A percentile compares a stretch with the other conserved stretches of the same genome.
Evolutionary conservation across 257 asterid genomes (phyloP).

Genomic region (Haberlea rhodopensis): DNA sequence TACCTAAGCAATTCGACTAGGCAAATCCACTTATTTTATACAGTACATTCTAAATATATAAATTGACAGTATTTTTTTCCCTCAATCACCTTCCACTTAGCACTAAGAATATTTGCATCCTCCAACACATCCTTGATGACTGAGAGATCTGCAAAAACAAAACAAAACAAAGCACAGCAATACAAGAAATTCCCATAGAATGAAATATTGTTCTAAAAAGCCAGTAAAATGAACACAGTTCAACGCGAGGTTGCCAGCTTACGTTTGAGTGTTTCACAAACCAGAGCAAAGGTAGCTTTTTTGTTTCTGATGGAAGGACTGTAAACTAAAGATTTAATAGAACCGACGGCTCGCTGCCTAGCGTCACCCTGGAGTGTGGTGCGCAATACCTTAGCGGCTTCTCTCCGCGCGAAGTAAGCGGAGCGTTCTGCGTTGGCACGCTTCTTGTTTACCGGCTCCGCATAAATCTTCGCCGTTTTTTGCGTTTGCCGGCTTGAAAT

Average conservation of each 20-base stretch:
- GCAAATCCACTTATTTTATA: background rate
- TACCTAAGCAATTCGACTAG: background rate
- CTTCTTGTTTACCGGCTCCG: constrained; percentile 40
- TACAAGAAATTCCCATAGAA: background rate
- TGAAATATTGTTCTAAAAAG: background rate
- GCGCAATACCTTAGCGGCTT: constrained; percentile 90
- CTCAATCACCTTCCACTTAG: constrained; percentile 76
- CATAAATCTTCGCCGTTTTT: constrained; percentile 26
- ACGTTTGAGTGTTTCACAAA: constrained; percentile 92
- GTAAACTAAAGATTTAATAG: constrained; percentile 82
- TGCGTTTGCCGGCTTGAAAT: constrained; percentile 1
- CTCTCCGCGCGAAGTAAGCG: constrained; percentile 86
- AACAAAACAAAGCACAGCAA: constrained; percentile 10
- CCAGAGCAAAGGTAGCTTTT: constrained; percentile 76
- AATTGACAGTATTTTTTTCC: background rate
- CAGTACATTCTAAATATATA: background rate
- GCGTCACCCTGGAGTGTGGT: constrained; percentile 82
- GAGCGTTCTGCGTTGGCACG: constrained; percentile 65
- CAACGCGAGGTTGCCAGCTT: constrained; percentile 30
- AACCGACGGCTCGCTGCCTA: constrained; percentile 76
- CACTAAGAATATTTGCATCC: constrained; percentile 52
- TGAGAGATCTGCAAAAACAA: constrained; percentile 54
- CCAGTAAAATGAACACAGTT: background rate
- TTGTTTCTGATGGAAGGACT: constrained; percentile 84
- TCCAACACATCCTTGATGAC: constrained; percentile 70